Percentiles rank a stretch among this genome's conserved stretches.
These are phyloP conservation scores for Globisporangium spiculum DNA, from an alignment of 352 stramenopile species.

Conservation along the genomic window DNA sequence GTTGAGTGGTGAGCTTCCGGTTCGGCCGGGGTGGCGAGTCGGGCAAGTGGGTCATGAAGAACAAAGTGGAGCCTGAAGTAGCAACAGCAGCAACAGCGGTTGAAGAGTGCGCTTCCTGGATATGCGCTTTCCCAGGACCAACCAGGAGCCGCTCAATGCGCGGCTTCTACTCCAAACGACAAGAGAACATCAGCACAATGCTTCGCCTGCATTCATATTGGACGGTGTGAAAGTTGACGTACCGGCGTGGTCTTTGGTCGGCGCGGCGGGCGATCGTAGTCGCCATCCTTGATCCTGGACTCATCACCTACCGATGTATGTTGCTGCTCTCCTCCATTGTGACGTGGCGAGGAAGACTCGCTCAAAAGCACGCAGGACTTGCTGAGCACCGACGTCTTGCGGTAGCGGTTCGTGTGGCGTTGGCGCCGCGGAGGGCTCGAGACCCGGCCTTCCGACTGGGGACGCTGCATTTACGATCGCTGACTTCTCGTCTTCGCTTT, in stretches of 20 bases:
- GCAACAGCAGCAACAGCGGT: neutral
- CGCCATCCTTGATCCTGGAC: neutral
- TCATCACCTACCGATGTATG: neutral
- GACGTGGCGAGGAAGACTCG: neutral
- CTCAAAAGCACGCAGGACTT: constrained; percentile 19
- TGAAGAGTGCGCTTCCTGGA: constrained; percentile 13
- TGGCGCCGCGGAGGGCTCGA: neutral
- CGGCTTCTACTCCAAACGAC: constrained; percentile 28
- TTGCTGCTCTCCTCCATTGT: neutral
- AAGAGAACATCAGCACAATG: neutral
- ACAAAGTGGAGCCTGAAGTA: constrained; percentile 1
- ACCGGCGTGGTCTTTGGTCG: constrained; percentile 42
- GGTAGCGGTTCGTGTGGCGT: constrained; percentile 2
- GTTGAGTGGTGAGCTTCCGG: neutral
- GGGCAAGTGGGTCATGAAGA: constrained; percentile 50
- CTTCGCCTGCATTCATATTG: no score
- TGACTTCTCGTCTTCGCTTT: neutral
- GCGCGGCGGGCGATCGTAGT: constrained; percentile 12
- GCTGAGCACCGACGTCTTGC: constrained; percentile 10
- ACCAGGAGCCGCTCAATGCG: constrained; percentile 37
- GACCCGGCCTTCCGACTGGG: constrained; percentile 6
- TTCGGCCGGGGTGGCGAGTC: constrained; percentile 41
- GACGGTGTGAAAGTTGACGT: neutral
- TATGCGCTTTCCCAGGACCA: constrained; percentile 22
- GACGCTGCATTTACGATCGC: constrained; percentile 10